These are phyloP conservation scores for Aquilaria malaccensis DNA, from an alignment of 345 rosid species.

Conservation along the genomic window DNA sequence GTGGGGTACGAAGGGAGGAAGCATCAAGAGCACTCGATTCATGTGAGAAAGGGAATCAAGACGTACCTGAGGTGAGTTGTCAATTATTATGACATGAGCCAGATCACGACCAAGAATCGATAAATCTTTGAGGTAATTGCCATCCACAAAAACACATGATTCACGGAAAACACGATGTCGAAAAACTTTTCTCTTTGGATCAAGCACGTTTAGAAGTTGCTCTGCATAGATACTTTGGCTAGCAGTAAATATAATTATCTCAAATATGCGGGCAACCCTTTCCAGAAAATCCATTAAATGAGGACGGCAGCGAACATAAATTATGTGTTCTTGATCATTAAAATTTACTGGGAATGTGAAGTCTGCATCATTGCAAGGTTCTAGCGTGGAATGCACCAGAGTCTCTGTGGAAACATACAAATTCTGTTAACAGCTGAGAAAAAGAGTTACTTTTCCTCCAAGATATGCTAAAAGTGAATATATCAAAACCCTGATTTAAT, in stretches of 20 bases:
- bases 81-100: conserved; percentile 75
- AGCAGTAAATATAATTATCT: conserved; percentile 94
- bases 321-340: conserved; percentile 76
- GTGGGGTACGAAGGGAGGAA: not conserved
- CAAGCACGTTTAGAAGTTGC: conserved; percentile 97
- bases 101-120: conserved; percentile 94
- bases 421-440: conserved; percentile 3
- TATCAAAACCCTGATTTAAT: too few relatives aligned
- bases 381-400: conserved; percentile 86
- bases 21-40: not conserved
- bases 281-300: conserved; percentile 87
- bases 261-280: conserved; percentile 72
- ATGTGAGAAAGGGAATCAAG: not conserved
- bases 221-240: conserved; percentile 97
- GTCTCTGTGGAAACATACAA: conserved; percentile 55
- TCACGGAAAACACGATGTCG: conserved; percentile 95
- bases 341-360: conserved; percentile 89
- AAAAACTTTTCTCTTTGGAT: conserved; percentile 86
- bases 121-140: conserved; percentile 91
- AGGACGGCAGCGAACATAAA: conserved; percentile 93
- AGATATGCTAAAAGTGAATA: too few relatives aligned
- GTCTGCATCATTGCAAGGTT: conserved; percentile 82
- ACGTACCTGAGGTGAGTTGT: conserved; percentile 97
- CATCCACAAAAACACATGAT: conserved; percentile 92
- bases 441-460: too few relatives aligned